Evolutionary conservation across 1,139 yeast species (phyloP).

Genomic region (Yamadazyma aaseri): DNA sequence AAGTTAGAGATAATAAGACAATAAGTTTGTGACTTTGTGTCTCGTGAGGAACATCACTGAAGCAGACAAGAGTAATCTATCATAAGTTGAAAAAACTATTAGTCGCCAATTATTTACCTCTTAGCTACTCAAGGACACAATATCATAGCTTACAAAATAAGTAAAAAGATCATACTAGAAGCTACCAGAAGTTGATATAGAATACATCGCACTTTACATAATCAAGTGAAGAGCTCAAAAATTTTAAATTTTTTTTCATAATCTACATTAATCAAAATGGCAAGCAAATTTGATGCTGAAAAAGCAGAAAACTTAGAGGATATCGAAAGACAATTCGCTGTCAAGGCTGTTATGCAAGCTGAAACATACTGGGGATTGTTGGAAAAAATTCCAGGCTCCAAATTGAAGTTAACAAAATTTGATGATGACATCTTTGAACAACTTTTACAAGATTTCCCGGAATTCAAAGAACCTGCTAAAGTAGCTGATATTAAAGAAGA

Average conservation of each 20-base stretch:
- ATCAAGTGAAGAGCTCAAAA: no score
- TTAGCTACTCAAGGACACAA: no score
- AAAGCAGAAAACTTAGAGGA: conserved; percentile 60
- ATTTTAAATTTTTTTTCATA: conserved; percentile 2
- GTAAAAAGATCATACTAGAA: neutral
- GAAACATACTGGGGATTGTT: conserved; percentile 89
- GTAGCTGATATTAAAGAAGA: conserved; percentile 67
- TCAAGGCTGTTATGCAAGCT: conserved; percentile 94
- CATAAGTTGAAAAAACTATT: no score
- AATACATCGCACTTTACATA: conserved; percentile 2
- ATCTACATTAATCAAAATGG: conserved; percentile 18
- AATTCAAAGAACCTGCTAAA: conserved; percentile 59
- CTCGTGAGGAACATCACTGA: no score
- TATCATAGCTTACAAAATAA: no score
- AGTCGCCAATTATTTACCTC: no score
- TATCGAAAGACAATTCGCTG: conserved; percentile 95
- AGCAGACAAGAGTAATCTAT: no score
- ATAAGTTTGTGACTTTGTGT: no score
- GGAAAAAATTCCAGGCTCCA: conserved; percentile 72
- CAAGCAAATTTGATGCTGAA: conserved; percentile 47
- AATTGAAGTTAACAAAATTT: conserved; percentile 68
- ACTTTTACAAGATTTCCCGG: conserved; percentile 78
- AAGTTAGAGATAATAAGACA: no score
- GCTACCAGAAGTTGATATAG: neutral
- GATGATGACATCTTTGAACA: conserved; percentile 82